Evolutionary conservation across 176 grass and related monocot genomes (phyloP), one percentile per base, ranked within the genome.

Genomic region (Triticum urartu): DNA sequence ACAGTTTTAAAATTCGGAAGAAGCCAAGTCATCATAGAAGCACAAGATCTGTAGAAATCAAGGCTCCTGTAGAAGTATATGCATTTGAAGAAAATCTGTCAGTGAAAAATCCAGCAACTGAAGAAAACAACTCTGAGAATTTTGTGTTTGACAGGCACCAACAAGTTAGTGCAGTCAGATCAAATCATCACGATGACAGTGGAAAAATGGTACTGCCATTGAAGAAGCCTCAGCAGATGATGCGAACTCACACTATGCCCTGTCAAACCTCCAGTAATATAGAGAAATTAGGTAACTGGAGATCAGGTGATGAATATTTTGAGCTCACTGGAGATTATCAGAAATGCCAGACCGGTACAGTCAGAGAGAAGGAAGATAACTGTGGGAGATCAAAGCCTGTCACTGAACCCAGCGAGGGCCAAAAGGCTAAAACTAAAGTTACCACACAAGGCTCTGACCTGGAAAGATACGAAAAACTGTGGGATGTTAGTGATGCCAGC

Each of bases 241-340:
- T 86, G 52, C 82, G 79, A 86, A 6, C 20, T 80, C 62, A 36
- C 71, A 76, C 81, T 71, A 84, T 21, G 36, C 84, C 88, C 58
- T 83, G 78, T 79, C 63, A 87, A 90, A 64, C 78, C 20, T 60
- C 15, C 28, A 80, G 32, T 85, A 90, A 91, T 65, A 68, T 92
- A 87, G 88, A 94, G 24, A 88, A 89, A 80, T 88, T 91, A 74
- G 94, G 89, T 25, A 96, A 91, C 28, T 99, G 94, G 97, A 94
- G 77, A 79, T 94, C 90, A 65, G 92, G 92, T 80, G 89, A 89
- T 84, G 90, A 96, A 84, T 99, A 90, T 87, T 89, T 90, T 83
- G 97, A 96, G 85, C 76, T 96, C 79, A 90, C 54, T 13, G 83
- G 87, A 74, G 43, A 79, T 81, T 84, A 89, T 32, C 84, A 83